Evolutionary conservation across 352 stramenopile genomes (phyloP).

Genomic region (Pythium vanterpoolii): DNA sequence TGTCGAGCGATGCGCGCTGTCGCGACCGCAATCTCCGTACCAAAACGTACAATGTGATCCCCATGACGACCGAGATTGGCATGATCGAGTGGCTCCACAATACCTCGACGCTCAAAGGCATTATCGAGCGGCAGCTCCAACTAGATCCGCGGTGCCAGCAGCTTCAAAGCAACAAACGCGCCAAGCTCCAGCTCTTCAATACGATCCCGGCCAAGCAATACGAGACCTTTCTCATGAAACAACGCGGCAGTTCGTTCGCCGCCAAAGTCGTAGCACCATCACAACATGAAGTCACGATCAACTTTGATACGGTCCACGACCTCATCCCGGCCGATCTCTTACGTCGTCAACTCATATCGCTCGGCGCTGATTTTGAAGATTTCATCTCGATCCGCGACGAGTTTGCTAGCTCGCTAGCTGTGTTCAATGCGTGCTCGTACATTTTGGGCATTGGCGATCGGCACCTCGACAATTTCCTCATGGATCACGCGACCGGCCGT

Average conservation of each 20-base stretch:
- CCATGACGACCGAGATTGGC: constrained; percentile 82
- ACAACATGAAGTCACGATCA: constrained; percentile 43
- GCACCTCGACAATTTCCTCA: constrained; percentile 90
- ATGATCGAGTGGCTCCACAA: constrained; percentile 82
- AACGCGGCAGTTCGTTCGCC: constrained; percentile 62
- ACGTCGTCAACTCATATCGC: constrained; percentile 61
- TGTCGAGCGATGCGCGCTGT: constrained; percentile 60
- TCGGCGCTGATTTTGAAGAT: constrained; percentile 70
- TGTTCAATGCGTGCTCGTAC: constrained; percentile 87
- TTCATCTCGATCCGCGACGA: constrained; percentile 83
- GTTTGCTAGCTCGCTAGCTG: constrained; percentile 81
- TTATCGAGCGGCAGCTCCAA: constrained; percentile 73
- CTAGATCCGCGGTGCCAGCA: constrained; percentile 55
- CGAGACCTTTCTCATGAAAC: constrained; percentile 70
- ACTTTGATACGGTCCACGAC: constrained; percentile 54
- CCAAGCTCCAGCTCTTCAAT: constrained; percentile 74
- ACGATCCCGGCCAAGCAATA: constrained; percentile 70
- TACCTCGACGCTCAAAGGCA: constrained; percentile 73
- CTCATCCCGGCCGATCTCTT: constrained; percentile 77
- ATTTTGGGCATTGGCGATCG: constrained; percentile 90
- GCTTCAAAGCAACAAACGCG: constrained; percentile 63
- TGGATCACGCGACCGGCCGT: constrained; percentile 65
- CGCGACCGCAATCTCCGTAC: constrained; percentile 58
- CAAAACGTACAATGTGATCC: constrained; percentile 85
- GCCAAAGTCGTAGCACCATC: constrained; percentile 61